A percentile compares a stretch with the other conserved stretches of the same genome.
phyloP scores from a whole-genome alignment of 1,284 basidiomycete species.

The Psilocybe mexicana region DNA sequence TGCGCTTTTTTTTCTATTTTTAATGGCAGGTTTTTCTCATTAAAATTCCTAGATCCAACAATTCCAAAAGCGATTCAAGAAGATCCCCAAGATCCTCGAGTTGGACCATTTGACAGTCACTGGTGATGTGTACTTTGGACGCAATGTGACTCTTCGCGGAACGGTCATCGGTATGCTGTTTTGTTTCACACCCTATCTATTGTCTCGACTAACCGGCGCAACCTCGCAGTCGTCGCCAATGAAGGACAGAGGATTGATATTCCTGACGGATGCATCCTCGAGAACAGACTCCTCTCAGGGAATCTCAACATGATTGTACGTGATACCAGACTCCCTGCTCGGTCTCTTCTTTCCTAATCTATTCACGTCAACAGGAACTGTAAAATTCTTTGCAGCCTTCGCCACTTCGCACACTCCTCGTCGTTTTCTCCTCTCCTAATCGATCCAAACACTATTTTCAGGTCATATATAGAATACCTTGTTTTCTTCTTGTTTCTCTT shows the following conservation, averaged over 20 bases:
- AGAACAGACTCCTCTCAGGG: conserved; percentile 78
- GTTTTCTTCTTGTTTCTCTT: not conserved
- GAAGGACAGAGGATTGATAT: conserved; percentile 96
- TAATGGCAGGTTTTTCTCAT: not conserved
- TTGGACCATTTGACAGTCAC: conserved; percentile 97
- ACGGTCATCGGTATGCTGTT: conserved; percentile 71
- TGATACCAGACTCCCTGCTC: conserved; percentile 12
- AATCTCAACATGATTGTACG: conserved; percentile 71
- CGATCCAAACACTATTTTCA: not conserved
- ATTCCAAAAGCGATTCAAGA: conserved; percentile 98
- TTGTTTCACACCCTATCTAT: conserved; percentile 2
- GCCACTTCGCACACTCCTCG: not conserved
- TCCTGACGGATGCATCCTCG: conserved; percentile 92
- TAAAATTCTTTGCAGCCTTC: conserved; percentile 19
- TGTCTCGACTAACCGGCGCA: conserved; percentile 3
- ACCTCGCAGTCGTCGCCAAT: conserved; percentile 63
- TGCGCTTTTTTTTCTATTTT: not conserved
- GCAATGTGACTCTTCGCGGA: conserved; percentile 87
- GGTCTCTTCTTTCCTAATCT: not conserved
- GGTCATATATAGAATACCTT: conserved; percentile 1
- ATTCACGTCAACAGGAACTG: conserved; percentile 29
- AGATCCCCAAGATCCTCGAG: conserved; percentile 92
- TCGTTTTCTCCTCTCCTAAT: not conserved
- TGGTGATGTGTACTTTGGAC: conserved; percentile 95
- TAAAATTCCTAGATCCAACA: conserved; percentile 74